Conservation (phyloP, 179 eudicot species). For the Silene noctiflora region DNA sequence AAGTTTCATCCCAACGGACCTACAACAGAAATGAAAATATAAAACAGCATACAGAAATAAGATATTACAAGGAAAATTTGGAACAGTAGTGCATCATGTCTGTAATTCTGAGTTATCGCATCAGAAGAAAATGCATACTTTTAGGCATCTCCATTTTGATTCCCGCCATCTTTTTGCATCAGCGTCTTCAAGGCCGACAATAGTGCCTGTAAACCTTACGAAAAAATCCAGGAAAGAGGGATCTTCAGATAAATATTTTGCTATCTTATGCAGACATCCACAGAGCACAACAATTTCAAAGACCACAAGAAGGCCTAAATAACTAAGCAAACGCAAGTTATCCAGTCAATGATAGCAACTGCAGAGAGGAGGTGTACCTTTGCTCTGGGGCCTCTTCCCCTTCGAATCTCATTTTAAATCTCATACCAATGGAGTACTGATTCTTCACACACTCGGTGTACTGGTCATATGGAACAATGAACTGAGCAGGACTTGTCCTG, state of each 20-base stretch:
- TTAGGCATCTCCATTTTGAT: conserved; percentile 89
- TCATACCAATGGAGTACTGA: conserved; percentile 84
- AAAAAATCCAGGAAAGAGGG: background rate
- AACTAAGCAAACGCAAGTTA: background rate
- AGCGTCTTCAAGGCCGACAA: conserved; percentile 84
- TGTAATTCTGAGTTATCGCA: background rate
- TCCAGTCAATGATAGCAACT: background rate
- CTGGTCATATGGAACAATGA: conserved; percentile 79
- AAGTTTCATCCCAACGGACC: conserved; percentile 99
- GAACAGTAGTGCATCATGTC: background rate
- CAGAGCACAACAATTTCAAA: background rate
- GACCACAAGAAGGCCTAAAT: background rate
- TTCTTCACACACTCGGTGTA: conserved; percentile 75
- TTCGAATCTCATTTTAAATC: conserved; percentile 97
- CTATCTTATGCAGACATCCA: background rate
- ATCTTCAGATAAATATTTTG: background rate
- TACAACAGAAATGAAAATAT: conserved; percentile 17
- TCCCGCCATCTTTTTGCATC: conserved; percentile 74
- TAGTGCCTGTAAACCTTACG: conserved; percentile 86
- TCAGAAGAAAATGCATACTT: conserved; percentile 41
- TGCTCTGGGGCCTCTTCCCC: conserved; percentile 99
- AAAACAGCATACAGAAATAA: background rate
- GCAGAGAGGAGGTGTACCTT: conserved; percentile 44
- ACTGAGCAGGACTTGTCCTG: conserved; percentile 98
- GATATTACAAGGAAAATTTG: background rate